Base-by-base conservation (phyloP, 768 basidiomycete species). In the Tulasnella calospora region DNA sequence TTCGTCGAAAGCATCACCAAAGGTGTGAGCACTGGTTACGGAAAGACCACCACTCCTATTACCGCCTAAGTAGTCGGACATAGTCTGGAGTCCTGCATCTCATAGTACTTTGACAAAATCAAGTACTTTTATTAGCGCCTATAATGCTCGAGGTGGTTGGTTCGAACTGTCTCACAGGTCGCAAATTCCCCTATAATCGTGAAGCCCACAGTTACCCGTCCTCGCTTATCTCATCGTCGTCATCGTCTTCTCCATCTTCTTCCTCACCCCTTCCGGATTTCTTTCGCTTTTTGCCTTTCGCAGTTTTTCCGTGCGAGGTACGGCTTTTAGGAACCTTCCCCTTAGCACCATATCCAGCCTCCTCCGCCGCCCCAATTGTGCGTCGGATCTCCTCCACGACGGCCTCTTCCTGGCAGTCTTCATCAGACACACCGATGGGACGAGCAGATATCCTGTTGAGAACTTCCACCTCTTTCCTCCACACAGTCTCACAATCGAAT, bases 401-500 rank as follows among this genome's bases (percentile, higher is more conserved):
- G 6, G 17, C 70, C 33, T 47, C 46, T 27, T 74, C 44, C 38
- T 47, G 30, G 30, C 8, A 44, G 3, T 47, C 40, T 47, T 35
- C 40, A 47, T 17, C 33, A 2, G 40, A 44, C 21, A 27, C 17
- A n/a, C 44, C 30, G 30, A 46, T 17, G 46, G 30, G 40, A 30
- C 46, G 35, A 73, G 38, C 51, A 44, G 44, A 47, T n/a, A 91
- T 79, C 30, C 81, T 80, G 73, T 91, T 88, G 23, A 94, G 85
- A 17, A 91, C 86, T 15, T 87, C 85, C 47, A 94, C 91, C 83
- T 96, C 94, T 74, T 86, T 86, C n/a, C 86, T 87, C 92, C 94
- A 95, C 0, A 92, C 88, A 17, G 88, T 89, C 33, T 88, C 88
- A 23, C 86, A 85, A 77, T 93, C 94, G 80, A 90, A 90, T 36